Evolutionary conservation across 2,329 filamentous ascomycete genomes (phyloP).

Genomic region (Aspergillus niger): DNA sequence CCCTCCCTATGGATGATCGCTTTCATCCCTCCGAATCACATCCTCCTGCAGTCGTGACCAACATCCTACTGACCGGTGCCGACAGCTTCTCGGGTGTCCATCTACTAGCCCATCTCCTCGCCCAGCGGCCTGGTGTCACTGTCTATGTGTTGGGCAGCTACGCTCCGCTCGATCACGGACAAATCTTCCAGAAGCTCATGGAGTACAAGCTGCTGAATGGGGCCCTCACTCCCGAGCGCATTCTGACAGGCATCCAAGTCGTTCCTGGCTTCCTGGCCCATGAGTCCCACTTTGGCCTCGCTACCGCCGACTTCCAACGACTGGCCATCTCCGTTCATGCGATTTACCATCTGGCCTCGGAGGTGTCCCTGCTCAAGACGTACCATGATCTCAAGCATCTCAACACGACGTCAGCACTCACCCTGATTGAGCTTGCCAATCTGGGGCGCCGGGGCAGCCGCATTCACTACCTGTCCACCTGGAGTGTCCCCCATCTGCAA

Average conservation of each 20-base stretch:
- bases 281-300: background rate
- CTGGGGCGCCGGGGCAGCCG: background rate
- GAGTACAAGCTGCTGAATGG: background rate
- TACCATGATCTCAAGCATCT: background rate
- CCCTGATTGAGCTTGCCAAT: conserved; percentile 1
- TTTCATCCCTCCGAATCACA: background rate
- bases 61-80: background rate
- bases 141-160: conserved; percentile 1
- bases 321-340: background rate
- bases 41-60: background rate
- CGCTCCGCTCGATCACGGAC: background rate
- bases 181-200: background rate
- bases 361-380: conserved; percentile 4
- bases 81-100: conserved; percentile 2
- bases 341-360: background rate
- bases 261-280: background rate
- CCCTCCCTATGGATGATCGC: background rate
- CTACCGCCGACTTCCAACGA: background rate
- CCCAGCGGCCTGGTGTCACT: background rate
- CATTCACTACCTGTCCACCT: conserved; percentile 10
- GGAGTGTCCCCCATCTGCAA: conserved; percentile 7
- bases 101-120: background rate
- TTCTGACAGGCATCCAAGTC: background rate
- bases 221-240: background rate
- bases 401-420: background rate